Percentiles rank a stretch among this genome's conserved stretches.
These are phyloP conservation scores for Penicillium ucsense DNA, from an alignment of 495 filamentous ascomycete species.

Conservation along the genomic window DNA sequence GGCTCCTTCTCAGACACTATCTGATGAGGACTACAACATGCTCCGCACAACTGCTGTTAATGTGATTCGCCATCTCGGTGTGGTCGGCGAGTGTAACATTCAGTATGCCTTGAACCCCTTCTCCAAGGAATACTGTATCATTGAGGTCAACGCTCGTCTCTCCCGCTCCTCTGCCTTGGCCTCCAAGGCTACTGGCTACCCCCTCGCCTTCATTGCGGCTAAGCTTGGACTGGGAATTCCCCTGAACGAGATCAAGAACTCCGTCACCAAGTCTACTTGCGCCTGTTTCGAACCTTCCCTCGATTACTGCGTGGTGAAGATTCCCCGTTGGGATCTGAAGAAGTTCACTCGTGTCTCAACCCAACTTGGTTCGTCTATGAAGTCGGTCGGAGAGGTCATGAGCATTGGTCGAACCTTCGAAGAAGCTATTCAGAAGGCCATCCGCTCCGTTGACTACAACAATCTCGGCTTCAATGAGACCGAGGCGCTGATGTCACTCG, in stretches of 20 bases:
- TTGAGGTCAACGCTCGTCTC: conserved; percentile 97
- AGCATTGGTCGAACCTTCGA: conserved; percentile 94
- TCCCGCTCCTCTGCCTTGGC: conserved; percentile 93
- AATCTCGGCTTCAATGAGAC: conserved; percentile 95
- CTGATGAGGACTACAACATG: conserved; percentile 99
- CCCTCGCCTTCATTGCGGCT: conserved; percentile 90
- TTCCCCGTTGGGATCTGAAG: conserved; percentile 96
- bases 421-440: conserved; percentile 97
- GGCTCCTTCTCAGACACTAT: conserved; percentile 90
- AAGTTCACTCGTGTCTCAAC: conserved; percentile 97
- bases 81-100: conserved; percentile 98
- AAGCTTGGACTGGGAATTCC: conserved; percentile 93
- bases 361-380: conserved; percentile 94
- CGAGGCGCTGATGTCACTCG: conserved; percentile 85
- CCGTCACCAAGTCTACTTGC: conserved; percentile 90
- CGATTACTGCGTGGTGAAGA: conserved; percentile 98
- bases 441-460: conserved; percentile 86
- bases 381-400: conserved; percentile 99
- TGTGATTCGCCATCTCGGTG: conserved; percentile 92
- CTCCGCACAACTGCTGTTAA: conserved; percentile 96
- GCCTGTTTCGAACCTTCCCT: conserved; percentile 99
- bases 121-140: conserved; percentile 96
- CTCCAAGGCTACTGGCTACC: conserved; percentile 96
- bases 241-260: conserved; percentile 92
- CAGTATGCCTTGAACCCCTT: conserved; percentile 97